Base-by-base conservation (phyloP, 192 early-diverging fungal species). In the Chytriomyces confervae region DNA sequence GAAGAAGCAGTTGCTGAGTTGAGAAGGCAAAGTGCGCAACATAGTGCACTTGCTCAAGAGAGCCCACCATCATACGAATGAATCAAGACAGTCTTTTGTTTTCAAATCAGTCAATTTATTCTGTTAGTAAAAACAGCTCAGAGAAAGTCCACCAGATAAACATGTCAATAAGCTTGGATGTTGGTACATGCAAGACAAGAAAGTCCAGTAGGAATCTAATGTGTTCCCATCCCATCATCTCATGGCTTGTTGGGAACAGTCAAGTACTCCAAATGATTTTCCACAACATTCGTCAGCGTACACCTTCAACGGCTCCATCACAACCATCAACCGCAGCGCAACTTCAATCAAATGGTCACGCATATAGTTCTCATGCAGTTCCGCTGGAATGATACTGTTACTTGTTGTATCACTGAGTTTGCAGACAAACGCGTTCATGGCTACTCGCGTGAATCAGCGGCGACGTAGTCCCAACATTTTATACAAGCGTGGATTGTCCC, bases 401-500 rank as follows among this genome's bases (percentile, higher is more conserved):
- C 92, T 84, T 46, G 92, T 93, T 44, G 95, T 95, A 46, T 97
- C 95, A 72, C 95, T 95, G 27, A 98, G 80, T 75, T 97, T 96
- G 47, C 94, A 90, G 20, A 96, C 96, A 90, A 99, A 99, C 47
- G 94, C 94, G 79, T 98, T 98, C 87, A 99, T 95, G 7, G 98
- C 96, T 84, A 94, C 92, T 0, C 96, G 93, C 69, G 98, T 97
- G 69, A 98, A 93, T 62, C 98, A 97, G 62, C 98, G 96, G 47
- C 98, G 93, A 73, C 96, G 94, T 65, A 99, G 89, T 53, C 92
- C 97, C 5, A 92, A 92, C 61, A 99, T 87, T n/a, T 97, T 98
- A 84, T 93, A 98, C 71, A 99, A 79, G 67, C 98, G 90, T 50
- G 98, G 98, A 77, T 99, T 97, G 85, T 99, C 98, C 92, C 96